These are phyloP conservation scores for Blastomyces parvus DNA, from an alignment of 2,329 filamentous ascomycete genomes.

Conservation along the genomic window DNA sequence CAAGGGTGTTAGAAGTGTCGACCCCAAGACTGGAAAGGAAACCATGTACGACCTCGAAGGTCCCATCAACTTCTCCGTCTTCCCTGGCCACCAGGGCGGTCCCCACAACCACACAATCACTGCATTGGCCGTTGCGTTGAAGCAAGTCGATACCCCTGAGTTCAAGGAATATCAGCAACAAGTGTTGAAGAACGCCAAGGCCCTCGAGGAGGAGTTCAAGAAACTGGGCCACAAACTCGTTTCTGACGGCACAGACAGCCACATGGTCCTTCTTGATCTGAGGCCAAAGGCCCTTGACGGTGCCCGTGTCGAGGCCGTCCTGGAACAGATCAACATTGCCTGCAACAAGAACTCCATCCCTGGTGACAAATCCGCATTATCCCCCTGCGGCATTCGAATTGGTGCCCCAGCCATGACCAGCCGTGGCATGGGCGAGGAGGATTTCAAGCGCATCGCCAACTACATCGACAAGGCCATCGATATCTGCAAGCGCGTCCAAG, in stretches of 20 bases:
- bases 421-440: slow-evolving; percentile 81
- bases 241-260: slow-evolving; percentile 91
- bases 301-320: slow-evolving; percentile 83
- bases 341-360: slow-evolving; percentile 99
- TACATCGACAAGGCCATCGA: slow-evolving; percentile 89
- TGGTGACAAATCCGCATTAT: slow-evolving; percentile 93
- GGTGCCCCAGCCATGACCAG: slow-evolving; percentile 96
- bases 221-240: slow-evolving; percentile 70
- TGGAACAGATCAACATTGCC: slow-evolving; percentile 97
- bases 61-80: slow-evolving; percentile 92
- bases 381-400: slow-evolving; percentile 88
- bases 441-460: slow-evolving; percentile 79
- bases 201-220: slow-evolving; percentile 69
- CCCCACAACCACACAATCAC: slow-evolving; percentile 99
- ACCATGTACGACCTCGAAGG: slow-evolving; percentile 82
- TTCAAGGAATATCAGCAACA: slow-evolving; percentile 89
- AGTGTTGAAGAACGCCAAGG: slow-evolving; percentile 83
- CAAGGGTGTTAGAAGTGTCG: slow-evolving; percentile 73
- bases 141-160: slow-evolving; percentile 80
- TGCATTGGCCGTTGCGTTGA: slow-evolving; percentile 83
- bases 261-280: slow-evolving; percentile 85
- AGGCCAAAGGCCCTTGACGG: slow-evolving; percentile 84
- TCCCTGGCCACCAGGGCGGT: slow-evolving; percentile 95
- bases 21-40: slow-evolving; percentile 77
- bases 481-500: slow-evolving; percentile 82